These are phyloP conservation scores for Striga hermonthica DNA, from an alignment of 305 asterid species.

Conservation along the genomic window DNA sequence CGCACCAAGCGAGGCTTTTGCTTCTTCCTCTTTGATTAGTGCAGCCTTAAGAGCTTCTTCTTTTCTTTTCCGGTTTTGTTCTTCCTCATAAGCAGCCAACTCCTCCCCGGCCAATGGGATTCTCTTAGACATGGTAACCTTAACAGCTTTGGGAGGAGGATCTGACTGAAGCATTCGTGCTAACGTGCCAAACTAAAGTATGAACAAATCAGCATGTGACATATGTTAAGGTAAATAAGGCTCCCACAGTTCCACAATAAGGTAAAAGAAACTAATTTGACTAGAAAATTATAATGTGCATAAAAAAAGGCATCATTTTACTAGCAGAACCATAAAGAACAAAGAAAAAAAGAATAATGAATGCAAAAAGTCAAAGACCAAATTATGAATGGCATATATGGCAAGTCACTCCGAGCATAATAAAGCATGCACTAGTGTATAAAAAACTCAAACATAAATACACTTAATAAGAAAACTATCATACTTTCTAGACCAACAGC, in stretches of 20 bases:
- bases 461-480: constrained; percentile 18
- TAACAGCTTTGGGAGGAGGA: constrained; percentile 98
- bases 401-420: constrained; percentile 16
- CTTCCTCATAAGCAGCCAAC: constrained; percentile 98
- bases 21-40: constrained; percentile 80
- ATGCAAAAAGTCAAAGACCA: constrained; percentile 5
- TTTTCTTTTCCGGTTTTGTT: constrained; percentile 63
- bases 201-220: constrained; percentile 29
- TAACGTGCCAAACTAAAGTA: constrained; percentile 79
- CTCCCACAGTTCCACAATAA: too few relatives aligned
- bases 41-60: constrained; percentile 92
- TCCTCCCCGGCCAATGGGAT: constrained; percentile 96
- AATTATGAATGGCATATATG: constrained; percentile 2
- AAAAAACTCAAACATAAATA: background rate
- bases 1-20: constrained; percentile 53
- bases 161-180: constrained; percentile 97
- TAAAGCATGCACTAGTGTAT: constrained; percentile 8
- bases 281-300: background rate
- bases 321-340: background rate
- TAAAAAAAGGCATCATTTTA: constrained; percentile 1
- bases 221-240: background rate
- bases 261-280: background rate
- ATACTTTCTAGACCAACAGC: constrained; percentile 25
- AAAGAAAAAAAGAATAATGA: background rate
- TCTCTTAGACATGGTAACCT: constrained; percentile 88